phyloP scores from a whole-genome alignment of 2,329 filamentous ascomycete species.

The Sclerotinia minor region DNA sequence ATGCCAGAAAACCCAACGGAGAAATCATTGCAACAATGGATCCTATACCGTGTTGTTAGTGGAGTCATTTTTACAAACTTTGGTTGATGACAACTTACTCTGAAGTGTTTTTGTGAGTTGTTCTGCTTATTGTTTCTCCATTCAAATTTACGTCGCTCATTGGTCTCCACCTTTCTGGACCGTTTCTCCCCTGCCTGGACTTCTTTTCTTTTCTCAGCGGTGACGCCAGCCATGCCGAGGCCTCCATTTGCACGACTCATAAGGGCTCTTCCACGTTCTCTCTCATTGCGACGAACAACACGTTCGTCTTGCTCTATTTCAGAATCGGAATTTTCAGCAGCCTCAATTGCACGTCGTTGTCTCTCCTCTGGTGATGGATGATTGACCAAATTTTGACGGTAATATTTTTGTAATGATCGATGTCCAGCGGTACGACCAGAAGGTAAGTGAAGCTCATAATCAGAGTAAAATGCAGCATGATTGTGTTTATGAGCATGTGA shows the following conservation, averaged over 20 bases:
- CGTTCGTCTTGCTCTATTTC: slow-evolving; percentile 47
- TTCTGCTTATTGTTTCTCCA: slow-evolving; percentile 70
- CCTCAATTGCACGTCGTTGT: slow-evolving; percentile 64
- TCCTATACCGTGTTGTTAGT: slow-evolving; percentile 39
- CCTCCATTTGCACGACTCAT: slow-evolving; percentile 71
- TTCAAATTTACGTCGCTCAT: slow-evolving; percentile 62
- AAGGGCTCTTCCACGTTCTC: slow-evolving; percentile 54
- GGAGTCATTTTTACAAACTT: slow-evolving; percentile 13
- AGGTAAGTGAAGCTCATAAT: slow-evolving; percentile 90
- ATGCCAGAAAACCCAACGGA: slow-evolving; percentile 16
- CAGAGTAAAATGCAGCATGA: slow-evolving; percentile 82
- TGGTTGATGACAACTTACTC: slow-evolving; percentile 48
- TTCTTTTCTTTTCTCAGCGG: slow-evolving; percentile 71
- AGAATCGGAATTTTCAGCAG: slow-evolving; percentile 49
- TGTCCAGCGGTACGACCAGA: slow-evolving; percentile 88
- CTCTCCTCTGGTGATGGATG: slow-evolving; percentile 80
- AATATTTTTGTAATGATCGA: slow-evolving; percentile 83
- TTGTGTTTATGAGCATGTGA: slow-evolving; percentile 75
- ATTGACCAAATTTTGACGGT: slow-evolving; percentile 85
- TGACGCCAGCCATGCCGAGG: slow-evolving; percentile 74
- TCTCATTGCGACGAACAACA: slow-evolving; percentile 43
- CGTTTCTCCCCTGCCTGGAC: slow-evolving; percentile 67
- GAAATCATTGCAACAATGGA: slow-evolving; percentile 41
- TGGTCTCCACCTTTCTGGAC: slow-evolving; percentile 64
- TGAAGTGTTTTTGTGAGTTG: slow-evolving; percentile 69